Evolutionary conservation across 1,284 basidiomycete genomes (phyloP).

Genomic region (Somion occarium): DNA sequence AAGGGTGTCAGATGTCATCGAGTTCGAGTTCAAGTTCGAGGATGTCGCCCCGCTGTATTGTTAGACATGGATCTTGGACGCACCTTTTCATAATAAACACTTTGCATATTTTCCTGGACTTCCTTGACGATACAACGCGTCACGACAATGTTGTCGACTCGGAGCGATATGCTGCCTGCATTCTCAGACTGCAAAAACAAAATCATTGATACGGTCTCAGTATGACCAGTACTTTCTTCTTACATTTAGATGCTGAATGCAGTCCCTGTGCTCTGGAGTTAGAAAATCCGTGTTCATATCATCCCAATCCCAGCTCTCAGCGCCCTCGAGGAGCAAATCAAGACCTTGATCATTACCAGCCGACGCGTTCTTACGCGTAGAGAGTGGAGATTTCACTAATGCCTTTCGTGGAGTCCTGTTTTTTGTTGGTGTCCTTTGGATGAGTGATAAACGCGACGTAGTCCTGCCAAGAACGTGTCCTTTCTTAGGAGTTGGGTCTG

Average conservation of each 20-base stretch:
- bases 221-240: background rate
- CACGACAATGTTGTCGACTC: background rate
- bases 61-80: too few relatives aligned
- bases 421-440: conserved; percentile 1
- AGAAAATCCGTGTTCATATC: conserved; percentile 36
- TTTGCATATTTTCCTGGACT: conserved; percentile 11
- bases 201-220: background rate
- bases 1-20: too few relatives aligned
- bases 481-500: conserved; percentile 7
- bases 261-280: conserved; percentile 24
- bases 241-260: background rate
- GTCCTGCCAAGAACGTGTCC: background rate
- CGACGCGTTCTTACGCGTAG: background rate
- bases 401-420: background rate
- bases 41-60: too few relatives aligned
- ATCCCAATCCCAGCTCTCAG: conserved; percentile 48
- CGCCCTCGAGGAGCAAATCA: conserved; percentile 35
- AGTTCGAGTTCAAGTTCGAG: too few relatives aligned
- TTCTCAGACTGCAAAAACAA: background rate
- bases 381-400: background rate
- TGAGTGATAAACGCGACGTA: background rate
- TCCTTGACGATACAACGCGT: conserved; percentile 49
- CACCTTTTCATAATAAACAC: conserved; percentile 16
- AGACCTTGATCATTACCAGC: conserved; percentile 14
- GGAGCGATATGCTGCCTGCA: background rate